A percentile compares a stretch with the other conserved stretches of the same genome.
Evolutionary conservation across 2,329 filamentous ascomycete species (phyloP).

Genomic region (Domatiomyces catenatus): DNA sequence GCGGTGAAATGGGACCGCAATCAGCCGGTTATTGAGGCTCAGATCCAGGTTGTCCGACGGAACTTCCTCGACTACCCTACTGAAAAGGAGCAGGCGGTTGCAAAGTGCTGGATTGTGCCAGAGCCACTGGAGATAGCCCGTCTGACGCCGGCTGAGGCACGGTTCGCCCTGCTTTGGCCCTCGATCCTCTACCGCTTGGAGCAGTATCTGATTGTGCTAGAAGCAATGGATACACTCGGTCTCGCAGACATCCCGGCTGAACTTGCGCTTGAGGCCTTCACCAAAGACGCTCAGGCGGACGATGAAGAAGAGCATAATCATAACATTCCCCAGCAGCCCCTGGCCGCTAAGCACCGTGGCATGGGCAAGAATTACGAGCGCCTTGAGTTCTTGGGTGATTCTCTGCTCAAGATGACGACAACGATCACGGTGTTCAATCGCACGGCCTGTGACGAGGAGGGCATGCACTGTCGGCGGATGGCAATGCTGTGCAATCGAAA

Average conservation of each 20-base stretch:
- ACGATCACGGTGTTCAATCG: conserved; percentile 71
- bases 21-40: conserved; percentile 70
- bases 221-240: conserved; percentile 52
- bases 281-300: conserved; percentile 78
- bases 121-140: conserved; percentile 64
- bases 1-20: conserved; percentile 38
- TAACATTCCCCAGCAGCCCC: background rate
- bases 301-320: conserved; percentile 36
- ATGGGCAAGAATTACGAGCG: conserved; percentile 95
- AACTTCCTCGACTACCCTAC: conserved; percentile 62
- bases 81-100: conserved; percentile 33
- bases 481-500: conserved; percentile 81
- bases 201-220: conserved; percentile 61
- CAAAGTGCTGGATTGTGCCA: conserved; percentile 53
- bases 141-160: conserved; percentile 54
- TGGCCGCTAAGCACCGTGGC: conserved; percentile 40
- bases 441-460: conserved; percentile 63
- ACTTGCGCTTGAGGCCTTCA: conserved; percentile 74
- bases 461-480: conserved; percentile 86
- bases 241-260: conserved; percentile 46
- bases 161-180: conserved; percentile 61
- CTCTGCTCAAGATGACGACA: conserved; percentile 89
- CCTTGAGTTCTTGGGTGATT: conserved; percentile 83
- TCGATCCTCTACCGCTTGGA: conserved; percentile 76
- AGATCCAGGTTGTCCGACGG: conserved; percentile 59